Percentiles rank a stretch among this genome's conserved stretches.
phyloP scores from a whole-genome alignment of 352 stramenopile species.

The Phytophthora quininea region DNA sequence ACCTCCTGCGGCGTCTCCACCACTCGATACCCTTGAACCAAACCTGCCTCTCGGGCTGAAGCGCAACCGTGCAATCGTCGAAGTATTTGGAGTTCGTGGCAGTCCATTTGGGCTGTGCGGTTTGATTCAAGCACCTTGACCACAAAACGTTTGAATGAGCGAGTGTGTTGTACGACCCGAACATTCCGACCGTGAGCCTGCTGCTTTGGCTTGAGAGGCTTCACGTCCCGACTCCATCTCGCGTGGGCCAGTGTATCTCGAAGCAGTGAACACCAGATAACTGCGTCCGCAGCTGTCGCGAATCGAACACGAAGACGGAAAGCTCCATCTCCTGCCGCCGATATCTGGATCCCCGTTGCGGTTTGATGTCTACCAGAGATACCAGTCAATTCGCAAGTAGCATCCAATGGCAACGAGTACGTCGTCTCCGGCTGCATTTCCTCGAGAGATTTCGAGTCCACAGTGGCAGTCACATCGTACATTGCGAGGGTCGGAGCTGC shows the following conservation, averaged over 20 bases:
- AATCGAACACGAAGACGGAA: constrained; percentile 59
- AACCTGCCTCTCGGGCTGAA: constrained; percentile 16
- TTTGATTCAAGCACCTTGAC: constrained; percentile 46
- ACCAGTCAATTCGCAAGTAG: constrained; percentile 30
- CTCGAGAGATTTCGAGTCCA: neutral
- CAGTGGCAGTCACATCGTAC: constrained; percentile 15
- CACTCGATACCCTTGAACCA: constrained; percentile 54
- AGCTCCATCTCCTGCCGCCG: neutral
- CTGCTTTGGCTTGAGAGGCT: constrained; percentile 14
- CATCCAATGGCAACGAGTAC: constrained; percentile 33
- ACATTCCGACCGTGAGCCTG: neutral
- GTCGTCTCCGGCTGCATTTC: constrained; percentile 21
- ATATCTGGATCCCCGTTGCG: no score
- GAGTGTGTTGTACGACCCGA: constrained; percentile 16
- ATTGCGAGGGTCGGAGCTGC: constrained; percentile 34
- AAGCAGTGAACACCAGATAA: constrained; percentile 55
- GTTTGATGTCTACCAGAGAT: no score
- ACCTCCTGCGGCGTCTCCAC: constrained; percentile 53
- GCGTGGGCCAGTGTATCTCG: constrained; percentile 45
- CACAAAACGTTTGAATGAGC: constrained; percentile 37
- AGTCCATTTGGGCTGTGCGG: constrained; percentile 19
- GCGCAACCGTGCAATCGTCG: constrained; percentile 33
- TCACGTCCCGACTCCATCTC: constrained; percentile 38
- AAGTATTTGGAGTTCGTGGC: constrained; percentile 49
- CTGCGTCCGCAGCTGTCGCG: constrained; percentile 48